Base-by-base conservation (phyloP, 306 rosid species). In the Ormosia emarginata region DNA sequence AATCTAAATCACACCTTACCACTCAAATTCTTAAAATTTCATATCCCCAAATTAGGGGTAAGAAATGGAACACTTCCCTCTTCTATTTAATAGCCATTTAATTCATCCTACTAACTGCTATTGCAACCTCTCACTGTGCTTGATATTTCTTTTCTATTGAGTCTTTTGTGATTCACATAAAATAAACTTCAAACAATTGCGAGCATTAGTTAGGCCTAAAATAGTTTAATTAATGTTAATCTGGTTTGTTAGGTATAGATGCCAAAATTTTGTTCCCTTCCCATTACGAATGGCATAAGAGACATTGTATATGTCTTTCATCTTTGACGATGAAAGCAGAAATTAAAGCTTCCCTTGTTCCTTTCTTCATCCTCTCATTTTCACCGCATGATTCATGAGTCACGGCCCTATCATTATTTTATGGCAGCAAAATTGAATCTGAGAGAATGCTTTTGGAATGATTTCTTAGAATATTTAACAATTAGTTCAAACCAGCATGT, bases 311-410 rank as follows among this genome's bases (percentile, higher is more conserved):
- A 24, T 62, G 68, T 33, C 68, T 34, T 32, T 34, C 12, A 34
- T 4, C n/a, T 50, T 66, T 34, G 50, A 39, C 53, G 36, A 62
- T 29, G 72, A 47, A 73, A 55, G 68, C 61, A 37, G 37, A 63
- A 66, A 66, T 1, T 52, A 67, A 67, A 63, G 68, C 2, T 58
- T 37, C 24, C 3, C 8, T 18, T 15, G 15, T 74, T 75, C 47
- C 36, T 73, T 52, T 30, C 13, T 14, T 17, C 37, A 6, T 46
- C 4, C 7, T 2, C 4, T 44, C 18, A 8, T 3, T 32, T 63
- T 4, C 36, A 49, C 47, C 75, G 30, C 78, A 43, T 50, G 74
- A 82, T 82, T 70, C 73, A 71, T 15, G 62, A 71, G n/a, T n/a
- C 67, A 17, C 14, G 9, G 67, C 36, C 56, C 3, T 9, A 44